Base-by-base conservation (phyloP, 2,329 filamentous ascomycete species). In the Aspergillus felis region DNA sequence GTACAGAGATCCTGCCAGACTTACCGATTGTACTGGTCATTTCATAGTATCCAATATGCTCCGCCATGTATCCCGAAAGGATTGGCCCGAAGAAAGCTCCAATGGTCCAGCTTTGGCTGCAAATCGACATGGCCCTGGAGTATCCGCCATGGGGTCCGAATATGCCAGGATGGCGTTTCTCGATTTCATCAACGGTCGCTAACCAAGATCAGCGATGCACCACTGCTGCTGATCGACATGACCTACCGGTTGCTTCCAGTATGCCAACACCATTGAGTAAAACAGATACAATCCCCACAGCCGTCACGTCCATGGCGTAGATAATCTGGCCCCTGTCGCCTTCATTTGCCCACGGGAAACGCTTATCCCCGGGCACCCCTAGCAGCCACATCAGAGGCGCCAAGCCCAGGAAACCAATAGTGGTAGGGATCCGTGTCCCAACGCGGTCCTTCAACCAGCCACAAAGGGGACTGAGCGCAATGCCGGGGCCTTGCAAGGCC, bases 391-490 rank as follows among this genome's bases (percentile, higher is more conserved):
- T 41, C 9, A 67, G 55, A 9, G 65, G 57, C 3, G 63, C 64
- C 4, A 71, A 52, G 1, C 58, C 32, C 3, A 66, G 27, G 35
- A 68, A 72, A 0, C 69, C 69, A 14, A 66, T 48, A 9, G 64
- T 63, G 20, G 62, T 66, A 5, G 68, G 62, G 35, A 62, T 53
- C 20, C 64, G 64, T 1, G 64, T 68, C 3, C 68, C 70, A 24
- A 66, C 55, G 9, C 58, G 58, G 51, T 69, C 64, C 25, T 69
- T 68, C 50, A 79, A 63, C 73, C 74, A 76, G 12, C 83, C 86
- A 25, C 1, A 85, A 0, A 85, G 48, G 0, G 87, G 87, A 0
- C 83, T 81, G 2, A 83, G 61, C 64, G 89, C 83, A 7, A 81
- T 80, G 2, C 58, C 59, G 0, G 87, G 87, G 2, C 86, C 71